Percentiles rank a stretch among this genome's conserved stretches.
phyloP scores from a whole-genome alignment of 208 protist genomes.

The Crithidia sp. region DNA sequence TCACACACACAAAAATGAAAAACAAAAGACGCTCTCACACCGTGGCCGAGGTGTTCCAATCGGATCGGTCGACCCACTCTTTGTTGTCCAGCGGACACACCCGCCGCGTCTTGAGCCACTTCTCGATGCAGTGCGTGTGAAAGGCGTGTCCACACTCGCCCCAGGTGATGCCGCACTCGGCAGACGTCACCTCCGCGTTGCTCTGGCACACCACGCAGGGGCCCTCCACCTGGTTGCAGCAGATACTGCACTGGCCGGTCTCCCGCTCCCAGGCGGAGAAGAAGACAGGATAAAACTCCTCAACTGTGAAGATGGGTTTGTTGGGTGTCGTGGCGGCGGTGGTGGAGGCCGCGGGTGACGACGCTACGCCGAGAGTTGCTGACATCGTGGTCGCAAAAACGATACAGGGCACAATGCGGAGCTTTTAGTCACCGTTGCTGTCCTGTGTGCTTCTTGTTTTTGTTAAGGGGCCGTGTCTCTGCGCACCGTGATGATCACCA shows the following conservation, averaged over 20 bases:
- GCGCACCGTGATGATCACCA: no score
- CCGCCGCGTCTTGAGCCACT: constrained; percentile 97
- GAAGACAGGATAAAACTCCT: constrained; percentile 97
- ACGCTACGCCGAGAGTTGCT: not conserved
- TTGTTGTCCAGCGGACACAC: constrained; percentile 97
- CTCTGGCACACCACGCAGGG: constrained; percentile 97
- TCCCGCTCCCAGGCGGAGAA: constrained; percentile 95
- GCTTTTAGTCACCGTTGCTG: no score
- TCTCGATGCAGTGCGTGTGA: constrained; percentile 98
- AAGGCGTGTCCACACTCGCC: constrained; percentile 98
- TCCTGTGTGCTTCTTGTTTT: no score
- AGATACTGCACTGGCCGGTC: constrained; percentile 98
- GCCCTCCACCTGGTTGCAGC: constrained; percentile 98
- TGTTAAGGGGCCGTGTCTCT: no score
- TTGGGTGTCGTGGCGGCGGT: not conserved
- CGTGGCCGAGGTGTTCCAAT: constrained; percentile 43
- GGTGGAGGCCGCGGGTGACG: constrained; percentile 4
- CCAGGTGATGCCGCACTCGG: constrained; percentile 97
- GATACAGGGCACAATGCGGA: not conserved
- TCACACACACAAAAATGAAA: no score
- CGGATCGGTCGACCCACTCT: constrained; percentile 92
- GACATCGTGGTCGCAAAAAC: not conserved
- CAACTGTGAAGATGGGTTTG: constrained; percentile 59
- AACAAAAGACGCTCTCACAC: not conserved
- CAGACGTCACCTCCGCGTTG: constrained; percentile 46